These are phyloP conservation scores for Stromatinia cepivora DNA, from an alignment of 2,329 filamentous ascomycete species.

Conservation along the genomic window DNA sequence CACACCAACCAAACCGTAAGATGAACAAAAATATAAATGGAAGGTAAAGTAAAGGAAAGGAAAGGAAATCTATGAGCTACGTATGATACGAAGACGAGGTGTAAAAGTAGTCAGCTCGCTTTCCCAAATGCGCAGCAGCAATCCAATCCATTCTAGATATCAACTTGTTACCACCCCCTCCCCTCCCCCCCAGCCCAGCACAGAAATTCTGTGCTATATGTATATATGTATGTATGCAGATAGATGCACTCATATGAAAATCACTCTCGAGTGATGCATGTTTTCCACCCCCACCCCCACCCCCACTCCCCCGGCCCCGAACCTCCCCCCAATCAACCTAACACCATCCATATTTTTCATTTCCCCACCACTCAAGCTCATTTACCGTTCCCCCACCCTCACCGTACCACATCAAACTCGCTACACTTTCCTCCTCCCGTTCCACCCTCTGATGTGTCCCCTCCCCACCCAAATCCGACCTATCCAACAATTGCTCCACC, in stretches of 20 bases:
- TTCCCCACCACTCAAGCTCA: slow-evolving; percentile 68
- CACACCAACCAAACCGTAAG: too few relatives aligned
- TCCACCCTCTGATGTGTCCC: slow-evolving; percentile 48
- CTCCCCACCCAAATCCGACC: slow-evolving; percentile 49
- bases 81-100: too few relatives aligned
- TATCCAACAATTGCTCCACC: slow-evolving; percentile 50
- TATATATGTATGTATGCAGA: too few relatives aligned
- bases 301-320: not conserved
- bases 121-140: too few relatives aligned
- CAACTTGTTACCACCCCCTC: not conserved
- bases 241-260: not conserved
- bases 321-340: slow-evolving; percentile 40
- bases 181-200: too few relatives aligned
- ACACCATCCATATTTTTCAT: slow-evolving; percentile 80
- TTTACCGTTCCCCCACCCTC: slow-evolving; percentile 48
- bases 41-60: too few relatives aligned
- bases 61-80: too few relatives aligned
- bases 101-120: too few relatives aligned
- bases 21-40: too few relatives aligned
- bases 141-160: not conserved
- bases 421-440: slow-evolving; percentile 66
- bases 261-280: too few relatives aligned
- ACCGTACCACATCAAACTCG: slow-evolving; percentile 72
- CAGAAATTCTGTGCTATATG: too few relatives aligned
- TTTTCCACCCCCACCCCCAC: too few relatives aligned